Evolutionary conservation across 805 yeast species (phyloP), one percentile per base, ranked within the genome.

Genomic region (Danielozyma ontarioensis): DNA sequence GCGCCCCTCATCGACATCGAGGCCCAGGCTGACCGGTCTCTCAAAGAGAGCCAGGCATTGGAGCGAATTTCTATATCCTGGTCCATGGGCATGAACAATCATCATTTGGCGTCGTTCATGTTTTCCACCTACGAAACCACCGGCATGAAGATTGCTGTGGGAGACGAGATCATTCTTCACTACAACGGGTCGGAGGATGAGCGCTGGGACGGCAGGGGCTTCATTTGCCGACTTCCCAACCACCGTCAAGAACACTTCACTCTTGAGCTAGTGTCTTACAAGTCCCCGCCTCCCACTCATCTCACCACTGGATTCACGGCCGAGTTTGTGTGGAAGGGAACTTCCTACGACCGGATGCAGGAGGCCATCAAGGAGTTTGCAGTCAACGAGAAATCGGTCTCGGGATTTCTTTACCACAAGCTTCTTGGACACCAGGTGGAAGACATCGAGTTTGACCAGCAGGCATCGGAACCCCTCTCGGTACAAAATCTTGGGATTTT

Each of bases 281-380:
- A 60, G 15, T 51, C 39, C 2, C 50, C 57, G 1, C 84, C 87
- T 1, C 84, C 84, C 32, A 73, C 80, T 2, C 68, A 79, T 39
- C 51, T 73, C 25, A 70, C 73, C 2, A 68, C 76, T 4, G n/a
- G n/a, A n/a, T 89, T 85, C 54, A 76, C 89, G 2, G 88, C 89
- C 1, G 90, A 85, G 46, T 83, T 86, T 52, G 85, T 83, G 33
- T 89, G 96, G 96, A 83, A 83, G 45, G 93, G 90, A 12, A 78
- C 80, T 2, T 68, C 95, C 1, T 88, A 80, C 51, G 80, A 75
- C 26, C 73, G 97, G 49, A 85, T 86, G 93, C 95, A 85, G 60
- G 61, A 64, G 14, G 93, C 96, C 0, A 60, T 89, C 59, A 74
- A 68, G 36, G 50, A 51, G 4, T 85, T 89, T 62, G 96, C 96